Conservation (phyloP, 495 filamentous ascomycete species). For the Hyaloscypha variabilis region DNA sequence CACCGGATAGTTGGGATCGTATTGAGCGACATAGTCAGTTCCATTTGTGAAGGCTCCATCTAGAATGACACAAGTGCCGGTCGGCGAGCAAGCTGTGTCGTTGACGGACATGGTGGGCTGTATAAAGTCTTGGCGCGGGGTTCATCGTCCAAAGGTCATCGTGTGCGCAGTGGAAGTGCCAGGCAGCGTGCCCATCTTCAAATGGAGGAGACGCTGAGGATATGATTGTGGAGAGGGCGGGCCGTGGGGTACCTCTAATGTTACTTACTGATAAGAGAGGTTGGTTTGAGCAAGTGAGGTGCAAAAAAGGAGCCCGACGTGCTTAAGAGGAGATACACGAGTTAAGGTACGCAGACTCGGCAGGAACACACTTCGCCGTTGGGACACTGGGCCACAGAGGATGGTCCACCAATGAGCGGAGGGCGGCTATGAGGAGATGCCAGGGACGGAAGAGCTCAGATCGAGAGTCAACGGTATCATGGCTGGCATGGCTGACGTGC, state of each 20-base stretch:
- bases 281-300: background rate
- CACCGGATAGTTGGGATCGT: constrained; percentile 18
- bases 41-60: constrained; percentile 12
- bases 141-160: background rate
- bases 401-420: background rate
- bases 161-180: background rate
- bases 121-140: background rate
- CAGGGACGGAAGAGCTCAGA: background rate
- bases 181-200: background rate
- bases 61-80: constrained; percentile 16
- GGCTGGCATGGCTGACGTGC: background rate
- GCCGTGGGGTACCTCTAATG: background rate
- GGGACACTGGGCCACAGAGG: background rate
- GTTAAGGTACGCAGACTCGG: background rate
- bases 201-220: background rate
- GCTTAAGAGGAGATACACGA: background rate
- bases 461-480: background rate
- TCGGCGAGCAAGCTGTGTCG: constrained; percentile 17
- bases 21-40: constrained; percentile 17
- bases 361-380: background rate
- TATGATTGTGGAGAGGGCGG: background rate
- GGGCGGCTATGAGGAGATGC: background rate
- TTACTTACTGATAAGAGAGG: background rate
- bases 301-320: background rate
- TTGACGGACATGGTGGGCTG: constrained; percentile 7